A percentile compares a stretch with the other conserved stretches of the same genome.
phyloP scores from a whole-genome alignment of 768 basidiomycete species.

The Gautieria morchelliformis region DNA sequence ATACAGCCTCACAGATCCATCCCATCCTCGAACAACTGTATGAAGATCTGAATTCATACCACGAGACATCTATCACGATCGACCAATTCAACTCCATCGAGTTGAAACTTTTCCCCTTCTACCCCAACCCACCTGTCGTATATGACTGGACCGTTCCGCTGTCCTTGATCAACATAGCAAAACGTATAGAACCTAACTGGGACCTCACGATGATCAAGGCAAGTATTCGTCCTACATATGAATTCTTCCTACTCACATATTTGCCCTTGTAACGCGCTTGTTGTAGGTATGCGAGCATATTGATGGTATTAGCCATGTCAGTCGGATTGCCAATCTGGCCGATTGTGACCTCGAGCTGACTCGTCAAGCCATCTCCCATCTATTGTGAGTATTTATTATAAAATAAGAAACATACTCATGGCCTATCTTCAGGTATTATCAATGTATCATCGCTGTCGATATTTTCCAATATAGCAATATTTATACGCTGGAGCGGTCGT shows the following conservation, averaged over 20 bases:
- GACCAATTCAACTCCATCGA: slow-evolving; percentile 93
- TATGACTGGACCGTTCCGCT: slow-evolving; percentile 95
- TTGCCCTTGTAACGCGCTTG: background rate
- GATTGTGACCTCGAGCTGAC: slow-evolving; percentile 80
- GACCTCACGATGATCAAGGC: slow-evolving; percentile 91
- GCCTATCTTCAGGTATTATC: slow-evolving; percentile 64
- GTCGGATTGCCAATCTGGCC: slow-evolving; percentile 83
- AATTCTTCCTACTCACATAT: background rate
- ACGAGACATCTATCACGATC: slow-evolving; percentile 78
- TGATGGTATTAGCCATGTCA: slow-evolving; percentile 87
- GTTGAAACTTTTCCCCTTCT: slow-evolving; percentile 92
- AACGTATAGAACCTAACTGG: slow-evolving; percentile 85
- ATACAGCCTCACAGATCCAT: slow-evolving; percentile 53
- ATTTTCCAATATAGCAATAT: slow-evolving; percentile 98
- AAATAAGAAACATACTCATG: background rate
- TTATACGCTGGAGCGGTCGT: slow-evolving; percentile 82
- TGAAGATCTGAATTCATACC: slow-evolving; percentile 95
- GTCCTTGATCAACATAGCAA: slow-evolving; percentile 73
- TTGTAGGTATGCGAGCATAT: slow-evolving; percentile 69
- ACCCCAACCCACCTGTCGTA: slow-evolving; percentile 85
- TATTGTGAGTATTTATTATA: slow-evolving; percentile 54
- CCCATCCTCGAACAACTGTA: slow-evolving; percentile 92
- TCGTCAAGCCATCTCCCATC: slow-evolving; percentile 80
- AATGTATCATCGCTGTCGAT: slow-evolving; percentile 93
- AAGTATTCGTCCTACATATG: background rate